A percentile compares a stretch with the other conserved stretches of the same genome.
phyloP scores from a whole-genome alignment of 495 filamentous ascomycete genomes.

The Durotheca rogersii region DNA sequence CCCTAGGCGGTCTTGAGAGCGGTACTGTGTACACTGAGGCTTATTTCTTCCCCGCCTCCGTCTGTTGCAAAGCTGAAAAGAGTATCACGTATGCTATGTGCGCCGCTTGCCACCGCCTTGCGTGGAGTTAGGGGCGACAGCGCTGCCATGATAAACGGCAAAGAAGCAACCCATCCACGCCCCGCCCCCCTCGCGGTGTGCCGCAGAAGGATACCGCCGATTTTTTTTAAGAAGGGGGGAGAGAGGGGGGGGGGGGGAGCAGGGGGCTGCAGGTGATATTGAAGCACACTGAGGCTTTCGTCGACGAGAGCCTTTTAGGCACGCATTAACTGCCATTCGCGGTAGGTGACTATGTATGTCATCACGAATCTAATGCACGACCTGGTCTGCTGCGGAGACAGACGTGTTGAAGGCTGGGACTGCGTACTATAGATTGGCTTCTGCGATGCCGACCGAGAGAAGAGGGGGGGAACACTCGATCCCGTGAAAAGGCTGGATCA shows the following conservation, averaged over 20 bases:
- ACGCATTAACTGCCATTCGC: slow-evolving; percentile 5
- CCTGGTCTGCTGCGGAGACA: not conserved
- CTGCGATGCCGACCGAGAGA: no score
- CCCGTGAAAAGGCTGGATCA: slow-evolving; percentile 1
- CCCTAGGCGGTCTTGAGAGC: not conserved
- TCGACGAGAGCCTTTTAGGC: slow-evolving; percentile 9
- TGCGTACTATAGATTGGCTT: slow-evolving; percentile 5
- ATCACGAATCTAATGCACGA: not conserved
- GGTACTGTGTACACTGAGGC: slow-evolving; percentile 14
- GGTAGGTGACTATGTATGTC: slow-evolving; percentile 6
- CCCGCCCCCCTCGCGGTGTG: slow-evolving; percentile 26
- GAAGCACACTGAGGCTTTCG: slow-evolving; percentile 22
- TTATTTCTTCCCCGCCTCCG: not conserved
- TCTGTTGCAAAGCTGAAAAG: slow-evolving; percentile 12
- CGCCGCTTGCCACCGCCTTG: slow-evolving; percentile 20
- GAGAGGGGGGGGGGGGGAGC: no score
- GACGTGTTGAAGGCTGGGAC: not conserved
- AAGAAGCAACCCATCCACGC: slow-evolving; percentile 10
- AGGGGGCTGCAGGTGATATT: slow-evolving; percentile 21
- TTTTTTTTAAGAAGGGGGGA: no score
- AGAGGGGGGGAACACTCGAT: slow-evolving; percentile 12
- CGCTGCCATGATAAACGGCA: slow-evolving; percentile 2
- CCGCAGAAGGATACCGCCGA: slow-evolving; percentile 4
- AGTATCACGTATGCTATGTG: not conserved
- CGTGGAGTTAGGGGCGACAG: slow-evolving; percentile 2